These are phyloP conservation scores for Manihot esculenta DNA, from an alignment of 441 rosid genomes.

Conservation along the genomic window DNA sequence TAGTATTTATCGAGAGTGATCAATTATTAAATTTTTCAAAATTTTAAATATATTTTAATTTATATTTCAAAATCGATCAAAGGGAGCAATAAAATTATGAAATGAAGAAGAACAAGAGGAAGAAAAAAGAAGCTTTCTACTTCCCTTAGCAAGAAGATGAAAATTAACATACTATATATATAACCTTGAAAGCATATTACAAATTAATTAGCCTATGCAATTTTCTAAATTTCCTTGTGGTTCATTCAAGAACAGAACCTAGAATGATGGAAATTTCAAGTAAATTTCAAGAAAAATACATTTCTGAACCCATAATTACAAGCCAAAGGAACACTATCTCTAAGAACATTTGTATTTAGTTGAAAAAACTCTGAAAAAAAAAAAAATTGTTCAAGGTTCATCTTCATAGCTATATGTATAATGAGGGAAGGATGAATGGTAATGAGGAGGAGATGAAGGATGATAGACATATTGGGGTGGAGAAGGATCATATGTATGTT, in stretches of 20 bases:
- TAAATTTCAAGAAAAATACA: background rate
- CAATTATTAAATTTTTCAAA: too few species aligned
- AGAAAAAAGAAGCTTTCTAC: too few species aligned
- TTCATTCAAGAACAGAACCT: background rate
- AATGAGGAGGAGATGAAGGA: slow-evolving; percentile 29
- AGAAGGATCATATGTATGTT: slow-evolving; percentile 38
- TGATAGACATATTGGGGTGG: slow-evolving; percentile 35
- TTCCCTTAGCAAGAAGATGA: too few species aligned
- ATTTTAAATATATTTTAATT: too few species aligned
- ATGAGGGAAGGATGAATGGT: slow-evolving; percentile 29
- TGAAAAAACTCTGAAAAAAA: slow-evolving; percentile 7
- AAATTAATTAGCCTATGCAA: background rate
- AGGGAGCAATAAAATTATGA: too few species aligned
- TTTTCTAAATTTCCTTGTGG: background rate
- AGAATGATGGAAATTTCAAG: background rate
- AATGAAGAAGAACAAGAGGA: too few species aligned
- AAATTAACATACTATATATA: too few species aligned
- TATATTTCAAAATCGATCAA: too few species aligned
- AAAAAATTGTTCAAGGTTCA: slow-evolving; percentile 20
- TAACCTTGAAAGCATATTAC: too few species aligned
- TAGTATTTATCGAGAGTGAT: too few species aligned
- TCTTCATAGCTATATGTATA: slow-evolving; percentile 49
- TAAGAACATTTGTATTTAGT: background rate
- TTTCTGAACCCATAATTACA: background rate
- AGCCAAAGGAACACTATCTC: background rate